phyloP scores from a whole-genome alignment of 2,329 filamentous ascomycete species.

The Elsinoe necatrix region DNA sequence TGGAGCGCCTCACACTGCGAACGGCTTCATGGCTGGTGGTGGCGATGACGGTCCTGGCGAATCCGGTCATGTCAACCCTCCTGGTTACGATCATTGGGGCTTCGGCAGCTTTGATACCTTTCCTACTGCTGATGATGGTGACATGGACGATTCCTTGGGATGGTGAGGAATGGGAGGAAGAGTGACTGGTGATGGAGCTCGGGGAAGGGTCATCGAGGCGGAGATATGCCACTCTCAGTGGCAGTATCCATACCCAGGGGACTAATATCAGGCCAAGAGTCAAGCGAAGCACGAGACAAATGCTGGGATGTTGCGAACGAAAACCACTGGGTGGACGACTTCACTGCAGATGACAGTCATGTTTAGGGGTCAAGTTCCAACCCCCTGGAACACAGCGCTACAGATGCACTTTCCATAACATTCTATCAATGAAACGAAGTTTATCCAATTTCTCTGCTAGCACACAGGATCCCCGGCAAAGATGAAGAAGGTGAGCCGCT shows the following conservation, averaged over 20 bases:
- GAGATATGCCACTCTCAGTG: too few relatives aligned
- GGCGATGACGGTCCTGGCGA: background rate
- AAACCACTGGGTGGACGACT: too few relatives aligned
- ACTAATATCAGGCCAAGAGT: too few relatives aligned
- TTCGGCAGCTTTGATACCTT: background rate
- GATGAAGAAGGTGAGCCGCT: background rate
- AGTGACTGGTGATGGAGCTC: background rate
- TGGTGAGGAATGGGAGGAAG: background rate
- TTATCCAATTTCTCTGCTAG: background rate
- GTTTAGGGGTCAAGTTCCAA: too few relatives aligned
- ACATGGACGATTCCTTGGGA: background rate
- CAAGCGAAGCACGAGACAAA: too few relatives aligned
- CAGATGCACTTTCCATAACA: too few relatives aligned
- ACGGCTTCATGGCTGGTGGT: background rate
- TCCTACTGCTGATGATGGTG: background rate
- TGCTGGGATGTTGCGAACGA: too few relatives aligned
- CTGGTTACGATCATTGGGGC: background rate
- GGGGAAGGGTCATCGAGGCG: background rate
- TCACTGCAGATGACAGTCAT: too few relatives aligned
- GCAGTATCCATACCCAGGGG: too few relatives aligned
- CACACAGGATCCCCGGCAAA: constrained; percentile 37
- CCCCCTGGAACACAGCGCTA: too few relatives aligned
- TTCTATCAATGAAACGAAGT: too few relatives aligned
- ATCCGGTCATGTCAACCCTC: background rate
- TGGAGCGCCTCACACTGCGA: background rate